Evolutionary conservation across 2,329 filamentous ascomycete species (phyloP), one percentile per base, ranked within the genome.

Genomic region (Clonostachys chloroleuca): DNA sequence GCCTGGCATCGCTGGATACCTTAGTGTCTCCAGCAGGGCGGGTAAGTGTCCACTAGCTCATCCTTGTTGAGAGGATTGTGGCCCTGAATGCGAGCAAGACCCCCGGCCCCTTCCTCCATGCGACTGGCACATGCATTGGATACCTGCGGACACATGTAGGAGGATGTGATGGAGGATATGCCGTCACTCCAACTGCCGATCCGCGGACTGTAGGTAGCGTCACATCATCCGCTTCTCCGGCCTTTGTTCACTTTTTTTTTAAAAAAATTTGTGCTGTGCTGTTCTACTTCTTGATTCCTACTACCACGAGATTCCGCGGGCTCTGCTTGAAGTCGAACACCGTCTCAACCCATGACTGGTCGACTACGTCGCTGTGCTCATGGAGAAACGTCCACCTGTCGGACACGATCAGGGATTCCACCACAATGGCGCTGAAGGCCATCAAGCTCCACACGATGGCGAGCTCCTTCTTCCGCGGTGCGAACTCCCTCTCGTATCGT

Each of bases 391-490:
- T 71, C 88, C 90, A 99, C 42, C 94, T 79, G 72, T 99, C 94
- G 42, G 86, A 82, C 45, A 95, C 90, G 57, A 99, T 92, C 49
- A 95, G 73, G 34, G 90, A 89, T 72, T 99, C 94, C 3, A 95
- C 84, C 5, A 96, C 86, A 17, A 83, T 83, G 4, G 92, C 92
- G 63, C 90, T 95, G 59, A 96, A 96, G 1, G 94, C 92, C 92
- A 99, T 99, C 58, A 99, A 65, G 55, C 83, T 90, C 94, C 94
- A 99, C 49, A 95, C 81, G 8, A 95, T 78, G 59, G 87, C 90
- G 37, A 99, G 70, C 60, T 96, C 87, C 56, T 90, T 87, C 69
- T 87, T 89, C 47, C 86, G 75, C 37, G 75, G 74, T 33, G 64
- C 63, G 65, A 86, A 96, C 40, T 67, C 62, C 10, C 62, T 59